Evolutionary conservation across 768 basidiomycete genomes (phyloP), one percentile per base, ranked within the genome.

Genomic region (Bullera alba): DNA sequence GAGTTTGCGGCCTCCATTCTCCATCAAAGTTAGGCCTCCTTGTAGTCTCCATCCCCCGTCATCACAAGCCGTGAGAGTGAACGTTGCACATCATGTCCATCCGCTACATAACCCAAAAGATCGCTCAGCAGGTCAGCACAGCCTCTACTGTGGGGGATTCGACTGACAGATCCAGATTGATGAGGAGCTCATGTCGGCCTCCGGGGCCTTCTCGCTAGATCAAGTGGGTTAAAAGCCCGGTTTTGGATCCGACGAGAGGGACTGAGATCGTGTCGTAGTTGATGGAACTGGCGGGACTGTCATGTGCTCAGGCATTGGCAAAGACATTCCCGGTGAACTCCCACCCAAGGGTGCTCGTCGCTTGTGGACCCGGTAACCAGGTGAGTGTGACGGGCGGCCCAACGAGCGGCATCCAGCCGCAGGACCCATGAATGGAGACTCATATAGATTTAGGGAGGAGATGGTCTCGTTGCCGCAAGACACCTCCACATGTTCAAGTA

Each of bases 281-380:
- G 26, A 95, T 96, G 90, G 93, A 97, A 66, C 79, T 97, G 12
- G 93, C 93, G 26, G 95, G 95, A 1, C 76, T 97, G 8, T 84
- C 93, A 1, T 92, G 92, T 66, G 95, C 93, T 0, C 87, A 92
- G 69, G 80, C 86, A 0, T 75, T 96, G 2, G 83, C 85, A 5
- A 83, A 77, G n/a, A 81, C 83, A 0, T 97, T 88, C 69, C 76
- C 75, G 34, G 81, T 78, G 26, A 80, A 82, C 2, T 79, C 76
- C 38, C 82, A 87, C 69, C 79, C 78, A 30, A 80, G 82, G 10
- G 88, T 97, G 5, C 76, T 97, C n/a, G 87, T 97, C 10, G 90
- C 87, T 63, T 96, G 92, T 68, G 95, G 95, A 16, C 92, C 95
- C 5, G 95, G 95, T 35, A 97, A 97, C 65, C 93, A 97, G 77